Base-by-base conservation (phyloP, 768 basidiomycete species). In the Candolleomyces aberdarensis region DNA sequence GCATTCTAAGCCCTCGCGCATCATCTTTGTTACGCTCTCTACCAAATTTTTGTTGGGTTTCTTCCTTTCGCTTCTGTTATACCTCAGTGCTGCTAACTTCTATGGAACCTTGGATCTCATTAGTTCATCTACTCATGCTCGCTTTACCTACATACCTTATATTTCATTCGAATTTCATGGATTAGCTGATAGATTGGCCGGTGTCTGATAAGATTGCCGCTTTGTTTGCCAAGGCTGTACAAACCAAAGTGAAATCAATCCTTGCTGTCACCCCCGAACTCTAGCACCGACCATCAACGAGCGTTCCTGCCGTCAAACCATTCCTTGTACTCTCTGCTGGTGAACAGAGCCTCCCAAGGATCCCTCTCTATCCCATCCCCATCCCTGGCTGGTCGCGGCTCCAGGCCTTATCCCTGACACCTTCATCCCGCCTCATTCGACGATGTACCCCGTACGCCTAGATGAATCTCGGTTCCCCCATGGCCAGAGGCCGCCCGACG, bases 1-100 rank as follows among this genome's bases (percentile, higher is more conserved):
- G 83, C 71, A 19, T 86, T 87, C 60, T 86, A 64, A 66, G 20
- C n/a, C 19, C 5, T 43, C 39, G 15, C 8, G 15, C n/a, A 9
- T 1, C 15, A 7, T 8, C 15, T 17, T 36, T 36, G 36, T 36
- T 36, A 5, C 36, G 36, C 36, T 36, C 6, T 36, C 36, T 36
- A 8, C 26, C 26, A 26, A 26, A 26, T 3, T 26, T 26, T 26
- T 26, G 26, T 26, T 26, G 26, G 26, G 26, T 36, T 36, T 36
- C 36, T 8, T 36, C 36, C 36, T 36, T 36, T 36, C 36, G 36
- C 36, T 36, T 36, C 36, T 7, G 6, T 36, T 36, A 36, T 36
- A 36, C 36, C 36, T 36, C 36, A 8, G 6, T 36, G 11, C 36
- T 36, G 11, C 36, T 36, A 11, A 36, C 36, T 36, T 11, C 11